These are phyloP conservation scores for Incumbomyces delicatus DNA, from an alignment of 2,329 filamentous ascomycete genomes.

Conservation along the genomic window DNA sequence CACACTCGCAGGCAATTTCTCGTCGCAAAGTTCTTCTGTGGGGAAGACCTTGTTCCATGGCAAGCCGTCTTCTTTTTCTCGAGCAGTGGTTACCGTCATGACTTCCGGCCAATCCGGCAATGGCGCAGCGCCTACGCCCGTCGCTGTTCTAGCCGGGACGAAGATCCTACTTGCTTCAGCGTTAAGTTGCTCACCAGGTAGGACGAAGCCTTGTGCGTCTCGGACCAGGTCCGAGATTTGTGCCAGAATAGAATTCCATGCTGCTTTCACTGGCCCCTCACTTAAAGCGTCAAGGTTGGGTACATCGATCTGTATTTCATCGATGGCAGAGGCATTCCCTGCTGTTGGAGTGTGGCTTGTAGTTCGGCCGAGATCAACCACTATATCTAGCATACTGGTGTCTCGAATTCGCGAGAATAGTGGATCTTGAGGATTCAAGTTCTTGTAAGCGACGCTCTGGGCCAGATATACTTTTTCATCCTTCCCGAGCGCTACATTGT, in stretches of 20 bases:
- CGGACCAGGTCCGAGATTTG: constrained; percentile 19
- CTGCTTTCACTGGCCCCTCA: constrained; percentile 17
- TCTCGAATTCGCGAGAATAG: constrained; percentile 75
- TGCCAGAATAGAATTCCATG: constrained; percentile 20
- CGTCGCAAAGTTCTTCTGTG: constrained; percentile 47
- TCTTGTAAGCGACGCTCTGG: constrained; percentile 63
- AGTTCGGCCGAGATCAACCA: constrained; percentile 45
- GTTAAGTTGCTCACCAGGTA: not conserved
- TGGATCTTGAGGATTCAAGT: constrained; percentile 58
- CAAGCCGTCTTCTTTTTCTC: constrained; percentile 31
- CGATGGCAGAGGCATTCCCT: constrained; percentile 1
- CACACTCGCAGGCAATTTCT: constrained; percentile 43
- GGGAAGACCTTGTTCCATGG: constrained; percentile 64
- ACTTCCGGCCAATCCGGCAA: constrained; percentile 51
- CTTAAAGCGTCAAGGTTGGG: constrained; percentile 10
- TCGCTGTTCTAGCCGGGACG: constrained; percentile 41
- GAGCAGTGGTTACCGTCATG: constrained; percentile 26
- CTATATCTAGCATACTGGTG: constrained; percentile 60
- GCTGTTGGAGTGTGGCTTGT: constrained; percentile 1
- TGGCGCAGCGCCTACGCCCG: constrained; percentile 52
- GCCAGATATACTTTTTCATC: constrained; percentile 80
- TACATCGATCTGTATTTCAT: constrained; percentile 8
- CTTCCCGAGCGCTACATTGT: constrained; percentile 68
- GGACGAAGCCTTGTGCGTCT: constrained; percentile 3
- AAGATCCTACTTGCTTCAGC: constrained; percentile 25